Conservation (phyloP, 305 asterid genomes). For the Ajuga reptans region DNA sequence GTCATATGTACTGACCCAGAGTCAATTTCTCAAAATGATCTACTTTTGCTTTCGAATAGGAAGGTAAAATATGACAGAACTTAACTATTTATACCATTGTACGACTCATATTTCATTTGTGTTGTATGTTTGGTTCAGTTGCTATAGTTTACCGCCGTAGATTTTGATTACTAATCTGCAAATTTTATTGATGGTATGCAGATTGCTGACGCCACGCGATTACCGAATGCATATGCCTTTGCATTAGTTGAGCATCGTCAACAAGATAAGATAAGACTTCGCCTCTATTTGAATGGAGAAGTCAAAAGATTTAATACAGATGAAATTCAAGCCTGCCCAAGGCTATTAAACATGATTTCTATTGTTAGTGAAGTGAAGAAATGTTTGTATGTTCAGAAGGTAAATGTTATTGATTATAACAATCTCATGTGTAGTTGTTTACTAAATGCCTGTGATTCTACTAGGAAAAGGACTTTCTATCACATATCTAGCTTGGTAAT, state of each 20-base stretch:
- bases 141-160: background rate
- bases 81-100: background rate
- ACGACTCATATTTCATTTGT: background rate
- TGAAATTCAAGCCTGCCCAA: constrained; percentile 44
- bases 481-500: background rate
- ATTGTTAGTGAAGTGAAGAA: constrained; percentile 41
- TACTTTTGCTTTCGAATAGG: constrained; percentile 53
- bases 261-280: constrained; percentile 51
- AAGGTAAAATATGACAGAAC: constrained; percentile 39
- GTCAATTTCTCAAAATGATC: constrained; percentile 61
- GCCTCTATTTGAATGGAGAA: constrained; percentile 73
- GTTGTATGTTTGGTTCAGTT: background rate
- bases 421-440: constrained; percentile 6
- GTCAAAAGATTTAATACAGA: constrained; percentile 41
- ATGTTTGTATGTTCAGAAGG: constrained; percentile 50
- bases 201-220: constrained; percentile 56
- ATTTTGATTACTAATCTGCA: constrained; percentile 14
- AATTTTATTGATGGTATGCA: constrained; percentile 26
- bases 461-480: background rate
- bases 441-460: background rate
- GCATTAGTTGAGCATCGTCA: constrained; percentile 91
- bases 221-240: constrained; percentile 78
- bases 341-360: constrained; percentile 60
- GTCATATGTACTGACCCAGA: constrained; percentile 37
- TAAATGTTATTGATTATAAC: constrained; percentile 23